phyloP scores from a whole-genome alignment of 1,284 basidiomycete genomes.

The Ceratobasidium sp. region DNA sequence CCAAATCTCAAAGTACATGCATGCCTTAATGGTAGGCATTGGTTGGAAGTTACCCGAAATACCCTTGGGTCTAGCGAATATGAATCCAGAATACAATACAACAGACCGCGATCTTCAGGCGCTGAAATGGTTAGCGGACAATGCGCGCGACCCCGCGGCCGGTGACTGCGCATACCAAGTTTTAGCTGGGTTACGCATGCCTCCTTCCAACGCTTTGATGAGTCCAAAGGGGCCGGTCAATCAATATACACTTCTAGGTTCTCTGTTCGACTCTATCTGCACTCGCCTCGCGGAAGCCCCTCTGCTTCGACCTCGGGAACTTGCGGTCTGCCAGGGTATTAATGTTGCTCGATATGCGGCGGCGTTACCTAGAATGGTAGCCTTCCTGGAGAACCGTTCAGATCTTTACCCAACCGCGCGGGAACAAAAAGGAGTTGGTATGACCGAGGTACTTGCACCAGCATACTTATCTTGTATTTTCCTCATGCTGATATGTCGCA shows the following conservation, averaged over 20 bases:
- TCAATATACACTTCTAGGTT: not conserved
- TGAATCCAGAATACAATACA: not conserved
- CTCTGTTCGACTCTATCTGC: not conserved
- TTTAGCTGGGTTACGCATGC: not conserved
- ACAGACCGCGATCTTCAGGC: not conserved
- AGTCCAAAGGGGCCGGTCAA: not conserved
- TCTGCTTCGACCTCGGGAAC: not conserved
- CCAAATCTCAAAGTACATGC: slow-evolving; percentile 12
- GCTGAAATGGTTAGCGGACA: slow-evolving; percentile 3
- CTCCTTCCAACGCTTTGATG: not conserved
- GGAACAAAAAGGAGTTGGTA: no score
- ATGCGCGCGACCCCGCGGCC: slow-evolving; percentile 3
- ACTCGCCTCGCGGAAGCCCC: not conserved
- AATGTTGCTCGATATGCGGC: slow-evolving; percentile 4
- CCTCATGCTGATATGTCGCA: no score
- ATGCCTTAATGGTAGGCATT: not conserved
- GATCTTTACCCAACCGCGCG: no score
- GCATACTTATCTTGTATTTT: no score
- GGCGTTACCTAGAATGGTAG: not conserved
- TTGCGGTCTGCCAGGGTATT: not conserved
- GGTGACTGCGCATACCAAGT: slow-evolving; percentile 26
- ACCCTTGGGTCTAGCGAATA: no score
- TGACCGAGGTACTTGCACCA: no score
- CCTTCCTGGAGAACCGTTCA: not conserved
- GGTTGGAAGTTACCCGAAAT: not conserved